Evolutionary conservation across 345 rosid genomes (phyloP), one percentile per base, ranked within the genome.

Genomic region (Aquilaria yunnanensis): DNA sequence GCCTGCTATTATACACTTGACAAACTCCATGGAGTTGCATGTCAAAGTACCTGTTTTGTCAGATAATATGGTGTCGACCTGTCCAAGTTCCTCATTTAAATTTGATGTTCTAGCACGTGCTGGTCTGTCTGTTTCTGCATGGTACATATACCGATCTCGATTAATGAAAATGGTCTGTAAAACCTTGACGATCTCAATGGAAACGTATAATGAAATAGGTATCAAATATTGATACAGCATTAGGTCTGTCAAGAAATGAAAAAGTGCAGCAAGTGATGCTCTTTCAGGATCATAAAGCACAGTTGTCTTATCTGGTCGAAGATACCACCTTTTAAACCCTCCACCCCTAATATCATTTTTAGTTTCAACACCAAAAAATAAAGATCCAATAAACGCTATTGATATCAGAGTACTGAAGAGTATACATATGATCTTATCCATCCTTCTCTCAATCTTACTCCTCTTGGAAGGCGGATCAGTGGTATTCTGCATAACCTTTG

Each of bases 1-100:
- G 51, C 95, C 97, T 56, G 82, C 77, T 33, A 90, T 78, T 0
- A 90, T 87, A 62, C 92, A 87, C 72, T 81, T 87, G 68, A 85
- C 87, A 78, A 90, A 87, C 78, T 87, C 97, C 97, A 90, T 87
- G n/a, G 87, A 87, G 57, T 90, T 90, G 51, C 97, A 87, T 34
- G 95, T 90, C 76, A 90, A 56, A 66, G 97, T 90, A 59, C 97
- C 95, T 14, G 97, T 90, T 66, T 90, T 90, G 54, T 90, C 97
- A 1, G 97, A 90, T 12, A 90, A 77, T 33, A 90, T 63, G 0
- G 84, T 85, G 69, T 83, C 77, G 13, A 87, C 79, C 78, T 90
- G 95, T 58, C 97, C 97, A 34, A 90, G 92, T 58, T 90, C 97
- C 76, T 90, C 97, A 60, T 87, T 87, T 16, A 90, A 81, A 70